These are phyloP conservation scores for Mortierella polycephala DNA, from an alignment of 371 early-diverging fungal species.

Conservation along the genomic window DNA sequence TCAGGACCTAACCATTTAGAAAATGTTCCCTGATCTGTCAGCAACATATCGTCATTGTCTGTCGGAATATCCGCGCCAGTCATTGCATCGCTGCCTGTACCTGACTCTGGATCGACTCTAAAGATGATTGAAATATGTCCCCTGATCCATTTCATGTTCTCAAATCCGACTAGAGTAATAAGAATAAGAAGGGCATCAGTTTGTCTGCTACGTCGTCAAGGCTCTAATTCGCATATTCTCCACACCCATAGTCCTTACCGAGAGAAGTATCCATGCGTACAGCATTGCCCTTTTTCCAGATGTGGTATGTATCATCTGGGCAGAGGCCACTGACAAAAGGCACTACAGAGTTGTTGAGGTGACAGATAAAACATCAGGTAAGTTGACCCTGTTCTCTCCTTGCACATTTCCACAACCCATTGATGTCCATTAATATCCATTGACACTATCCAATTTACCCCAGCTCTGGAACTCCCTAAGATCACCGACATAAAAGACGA, in stretches of 20 bases:
- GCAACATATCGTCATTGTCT: not conserved
- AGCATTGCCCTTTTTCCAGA: conserved; percentile 53
- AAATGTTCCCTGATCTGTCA: not conserved
- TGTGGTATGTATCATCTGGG: conserved; percentile 53
- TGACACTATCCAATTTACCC: conserved; percentile 25
- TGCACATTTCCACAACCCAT: no score
- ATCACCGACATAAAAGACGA: not conserved
- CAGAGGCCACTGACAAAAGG: conserved; percentile 54
- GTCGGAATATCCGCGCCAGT: no score
- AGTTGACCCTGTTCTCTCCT: no score
- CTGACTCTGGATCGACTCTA: conserved; percentile 39
- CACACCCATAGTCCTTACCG: conserved; percentile 11
- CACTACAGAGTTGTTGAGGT: conserved; percentile 9
- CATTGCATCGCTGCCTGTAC: not conserved
- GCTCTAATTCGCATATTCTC: not conserved
- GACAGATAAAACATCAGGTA: not conserved
- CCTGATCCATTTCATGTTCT: conserved; percentile 51
- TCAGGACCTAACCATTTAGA: conserved; percentile 29
- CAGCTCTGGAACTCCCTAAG: conserved; percentile 54
- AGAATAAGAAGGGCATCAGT: not conserved
- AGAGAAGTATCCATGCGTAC: conserved; percentile 55
- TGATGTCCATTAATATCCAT: not conserved
- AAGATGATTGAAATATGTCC: conserved; percentile 54
- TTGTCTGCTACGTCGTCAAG: not conserved
- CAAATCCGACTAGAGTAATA: conserved; percentile 35